These are phyloP conservation scores for Herpetomonas samuelpessoai DNA, from an alignment of 208 protist species.

Conservation along the genomic window DNA sequence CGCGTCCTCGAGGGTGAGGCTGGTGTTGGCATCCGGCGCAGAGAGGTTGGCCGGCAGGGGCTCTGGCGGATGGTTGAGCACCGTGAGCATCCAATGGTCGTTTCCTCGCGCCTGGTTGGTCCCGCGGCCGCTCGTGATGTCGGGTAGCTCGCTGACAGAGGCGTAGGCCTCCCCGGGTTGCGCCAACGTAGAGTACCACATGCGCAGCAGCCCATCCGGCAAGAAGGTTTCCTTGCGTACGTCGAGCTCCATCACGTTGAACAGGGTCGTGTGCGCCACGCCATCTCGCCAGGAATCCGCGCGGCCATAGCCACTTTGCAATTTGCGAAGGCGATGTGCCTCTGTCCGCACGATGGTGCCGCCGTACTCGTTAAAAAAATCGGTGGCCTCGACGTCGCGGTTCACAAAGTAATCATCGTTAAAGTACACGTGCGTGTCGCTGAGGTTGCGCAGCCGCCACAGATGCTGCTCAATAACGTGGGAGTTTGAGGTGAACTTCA, in stretches of 20 bases:
- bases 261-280: constrained; percentile 31
- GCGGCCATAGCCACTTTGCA: not conserved
- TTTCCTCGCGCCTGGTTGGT: too few relatives aligned
- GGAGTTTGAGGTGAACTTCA: constrained; percentile 50
- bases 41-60: not conserved
- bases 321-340: constrained; percentile 8
- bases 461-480: constrained; percentile 59
- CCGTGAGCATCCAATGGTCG: not conserved
- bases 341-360: constrained; percentile 61
- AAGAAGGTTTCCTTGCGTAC: constrained; percentile 24
- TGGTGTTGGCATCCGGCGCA: too few relatives aligned
- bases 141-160: too few relatives aligned
- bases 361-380: constrained; percentile 61
- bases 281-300: constrained; percentile 23
- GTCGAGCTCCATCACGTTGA: constrained; percentile 44
- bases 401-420: constrained; percentile 82
- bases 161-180: too few relatives aligned
- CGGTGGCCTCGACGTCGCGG: constrained; percentile 42
- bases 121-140: too few relatives aligned
- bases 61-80: not conserved
- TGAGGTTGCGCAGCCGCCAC: constrained; percentile 49
- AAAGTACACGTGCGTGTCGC: constrained; percentile 54
- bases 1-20: too few relatives aligned
- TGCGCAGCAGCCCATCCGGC: constrained; percentile 8
- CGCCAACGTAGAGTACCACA: constrained; percentile 6